Conservation (phyloP, 768 basidiomycete genomes). For the Floccularia luteovirens region DNA sequence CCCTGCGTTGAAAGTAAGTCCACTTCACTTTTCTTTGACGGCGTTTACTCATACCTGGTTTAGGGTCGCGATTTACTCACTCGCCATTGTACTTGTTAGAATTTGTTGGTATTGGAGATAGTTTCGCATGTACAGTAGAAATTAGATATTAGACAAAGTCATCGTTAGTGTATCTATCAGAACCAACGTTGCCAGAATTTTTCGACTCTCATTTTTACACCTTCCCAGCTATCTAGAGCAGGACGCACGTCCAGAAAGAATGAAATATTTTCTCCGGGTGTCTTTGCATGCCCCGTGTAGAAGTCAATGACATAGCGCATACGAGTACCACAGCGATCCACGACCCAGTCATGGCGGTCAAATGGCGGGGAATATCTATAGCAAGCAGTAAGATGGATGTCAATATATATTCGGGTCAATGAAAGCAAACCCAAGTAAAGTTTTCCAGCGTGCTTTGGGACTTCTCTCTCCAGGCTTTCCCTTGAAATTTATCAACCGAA, state of each 20-base stretch:
- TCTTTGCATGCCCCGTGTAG: slow-evolving; percentile 69
- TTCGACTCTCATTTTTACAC: slow-evolving; percentile 73
- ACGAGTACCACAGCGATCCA: slow-evolving; percentile 86
- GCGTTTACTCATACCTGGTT: too few species aligned
- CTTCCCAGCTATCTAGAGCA: slow-evolving; percentile 91
- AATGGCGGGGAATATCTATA: slow-evolving; percentile 88
- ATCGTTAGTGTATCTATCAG: slow-evolving; percentile 4
- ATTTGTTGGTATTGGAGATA: too few species aligned
- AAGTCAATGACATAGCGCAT: slow-evolving; percentile 98
- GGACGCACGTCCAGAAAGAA: slow-evolving; percentile 95
- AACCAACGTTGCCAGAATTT: slow-evolving; percentile 38
- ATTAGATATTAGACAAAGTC: too few species aligned
- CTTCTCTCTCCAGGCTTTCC: slow-evolving; percentile 78
- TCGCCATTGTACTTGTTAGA: too few species aligned
- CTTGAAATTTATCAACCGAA: slow-evolving; percentile 84
- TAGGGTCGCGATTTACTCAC: too few species aligned
- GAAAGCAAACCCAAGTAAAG: slow-evolving; percentile 71
- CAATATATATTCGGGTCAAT: not conserved
- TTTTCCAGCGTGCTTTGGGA: slow-evolving; percentile 76
- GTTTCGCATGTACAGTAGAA: too few species aligned
- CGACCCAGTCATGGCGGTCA: slow-evolving; percentile 95
- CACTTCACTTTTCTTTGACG: too few species aligned
- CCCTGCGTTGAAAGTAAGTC: too few species aligned
- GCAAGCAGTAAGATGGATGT: not conserved
- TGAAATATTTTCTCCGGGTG: slow-evolving; percentile 50